phyloP scores from a whole-genome alignment of 176 grass and related monocot species.

The Calamus simplicifolius region DNA sequence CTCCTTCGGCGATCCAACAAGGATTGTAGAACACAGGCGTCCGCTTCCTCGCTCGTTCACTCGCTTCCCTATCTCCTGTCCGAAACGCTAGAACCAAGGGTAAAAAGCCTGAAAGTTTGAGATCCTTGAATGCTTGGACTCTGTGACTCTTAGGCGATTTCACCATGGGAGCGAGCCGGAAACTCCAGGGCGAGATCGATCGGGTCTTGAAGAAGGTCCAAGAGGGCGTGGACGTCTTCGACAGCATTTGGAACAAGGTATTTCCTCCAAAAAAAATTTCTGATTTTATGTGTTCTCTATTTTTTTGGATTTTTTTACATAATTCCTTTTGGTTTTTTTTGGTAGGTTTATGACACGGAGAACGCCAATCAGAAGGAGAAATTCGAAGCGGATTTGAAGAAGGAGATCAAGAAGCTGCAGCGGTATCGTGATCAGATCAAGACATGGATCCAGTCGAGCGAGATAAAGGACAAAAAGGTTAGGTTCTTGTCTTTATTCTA shows the following conservation, averaged over 20 bases:
- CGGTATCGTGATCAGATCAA: conserved; percentile 99
- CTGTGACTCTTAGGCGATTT: conserved; percentile 3
- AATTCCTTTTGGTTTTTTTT: background rate
- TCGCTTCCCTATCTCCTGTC: too few relatives aligned
- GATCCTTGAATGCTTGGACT: background rate
- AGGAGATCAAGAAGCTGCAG: conserved; percentile 99
- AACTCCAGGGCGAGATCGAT: conserved; percentile 98
- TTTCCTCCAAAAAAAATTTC: background rate
- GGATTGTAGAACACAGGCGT: too few relatives aligned
- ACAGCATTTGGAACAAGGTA: conserved; percentile 99
- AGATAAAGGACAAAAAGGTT: conserved; percentile 99
- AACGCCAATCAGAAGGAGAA: conserved; percentile 99
- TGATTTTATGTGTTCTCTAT: background rate
- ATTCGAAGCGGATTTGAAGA: conserved; percentile 98
- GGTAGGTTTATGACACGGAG: conserved; percentile 94
- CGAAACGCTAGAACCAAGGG: too few relatives aligned
- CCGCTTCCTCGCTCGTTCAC: too few relatives aligned
- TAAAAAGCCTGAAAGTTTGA: background rate
- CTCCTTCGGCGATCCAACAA: too few relatives aligned
- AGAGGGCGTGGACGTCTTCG: conserved; percentile 97
- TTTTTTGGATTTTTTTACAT: background rate
- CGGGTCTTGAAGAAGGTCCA: conserved; percentile 99
- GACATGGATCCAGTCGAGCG: conserved; percentile 99
- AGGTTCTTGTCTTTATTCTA: background rate
- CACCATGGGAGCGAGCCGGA: conserved; percentile 84